These are phyloP conservation scores for Macrolepiota fuliginosa DNA, from an alignment of 768 basidiomycete genomes.

Conservation along the genomic window DNA sequence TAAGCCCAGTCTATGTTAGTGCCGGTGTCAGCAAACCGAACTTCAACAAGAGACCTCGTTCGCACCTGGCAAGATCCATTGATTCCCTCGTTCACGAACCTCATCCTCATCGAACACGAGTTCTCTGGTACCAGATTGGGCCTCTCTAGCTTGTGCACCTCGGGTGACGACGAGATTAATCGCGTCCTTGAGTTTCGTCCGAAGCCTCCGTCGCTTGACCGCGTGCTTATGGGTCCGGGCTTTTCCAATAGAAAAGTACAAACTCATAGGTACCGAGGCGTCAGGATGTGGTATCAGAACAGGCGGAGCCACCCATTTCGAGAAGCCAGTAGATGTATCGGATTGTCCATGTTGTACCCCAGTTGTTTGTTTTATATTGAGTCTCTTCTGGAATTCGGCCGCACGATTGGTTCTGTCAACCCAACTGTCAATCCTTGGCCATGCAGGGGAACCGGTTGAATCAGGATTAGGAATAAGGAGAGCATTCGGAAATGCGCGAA, in stretches of 20 bases:
- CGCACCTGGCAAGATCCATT: conserved; percentile 10
- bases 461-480: conserved; percentile 7
- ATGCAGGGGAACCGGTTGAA: background rate
- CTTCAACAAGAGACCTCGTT: no score
- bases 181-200: background rate
- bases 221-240: conserved; percentile 10
- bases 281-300: background rate
- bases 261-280: conserved; percentile 4
- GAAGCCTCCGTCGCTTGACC: conserved; percentile 6
- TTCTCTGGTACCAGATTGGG: background rate
- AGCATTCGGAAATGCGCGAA: conserved; percentile 6
- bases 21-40: background rate
- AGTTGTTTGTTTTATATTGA: background rate
- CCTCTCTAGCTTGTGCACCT: background rate
- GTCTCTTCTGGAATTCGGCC: background rate
- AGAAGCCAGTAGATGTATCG: background rate
- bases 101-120: background rate
- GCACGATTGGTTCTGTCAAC: background rate
- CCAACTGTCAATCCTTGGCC: conserved; percentile 7
- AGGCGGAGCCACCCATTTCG: conserved; percentile 3
- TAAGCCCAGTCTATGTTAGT: conserved; percentile 4
- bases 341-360: background rate
- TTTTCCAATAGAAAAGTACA: conserved; percentile 6
- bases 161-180: conserved; percentile 2
- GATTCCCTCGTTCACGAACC: background rate